These are phyloP conservation scores for Parachaetomium inaequale DNA, from an alignment of 495 filamentous ascomycete genomes.

Conservation along the genomic window DNA sequence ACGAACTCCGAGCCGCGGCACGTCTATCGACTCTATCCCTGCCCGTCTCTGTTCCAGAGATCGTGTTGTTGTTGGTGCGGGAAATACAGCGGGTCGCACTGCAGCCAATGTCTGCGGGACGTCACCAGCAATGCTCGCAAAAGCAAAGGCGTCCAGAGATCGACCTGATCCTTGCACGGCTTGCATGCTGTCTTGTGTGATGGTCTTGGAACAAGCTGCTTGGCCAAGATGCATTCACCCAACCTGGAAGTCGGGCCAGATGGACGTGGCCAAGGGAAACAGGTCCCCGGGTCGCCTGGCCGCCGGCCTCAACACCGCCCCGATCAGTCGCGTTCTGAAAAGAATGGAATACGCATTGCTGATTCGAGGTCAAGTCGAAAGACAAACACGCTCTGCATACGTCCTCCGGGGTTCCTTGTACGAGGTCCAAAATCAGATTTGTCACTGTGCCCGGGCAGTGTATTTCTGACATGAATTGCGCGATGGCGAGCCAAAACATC, in stretches of 20 bases:
- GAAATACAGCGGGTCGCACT: neutral
- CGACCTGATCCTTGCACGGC: constrained; percentile 11
- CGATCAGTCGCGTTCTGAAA: neutral
- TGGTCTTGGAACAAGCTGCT: neutral
- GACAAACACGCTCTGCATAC: neutral
- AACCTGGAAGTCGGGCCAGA: neutral
- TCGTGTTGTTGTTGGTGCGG: neutral
- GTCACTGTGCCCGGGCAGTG: neutral
- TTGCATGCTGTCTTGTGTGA: constrained; percentile 1
- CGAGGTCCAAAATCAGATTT: neutral
- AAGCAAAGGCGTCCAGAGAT: constrained; percentile 4
- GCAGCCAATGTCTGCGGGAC: constrained; percentile 2
- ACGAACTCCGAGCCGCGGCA: constrained; percentile 14
- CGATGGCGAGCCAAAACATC: neutral
- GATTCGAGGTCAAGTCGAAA: neutral
- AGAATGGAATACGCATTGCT: neutral
- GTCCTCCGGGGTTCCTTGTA: neutral
- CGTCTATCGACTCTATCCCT: neutral
- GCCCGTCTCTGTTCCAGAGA: neutral
- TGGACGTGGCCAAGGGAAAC: neutral
- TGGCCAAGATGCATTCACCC: neutral
- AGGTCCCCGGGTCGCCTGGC: constrained; percentile 7
- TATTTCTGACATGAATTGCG: neutral
- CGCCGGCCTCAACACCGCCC: constrained; percentile 1
- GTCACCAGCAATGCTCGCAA: neutral